Conservation (phyloP, 345 rosid species). For the Citropsis articulata region DNA sequence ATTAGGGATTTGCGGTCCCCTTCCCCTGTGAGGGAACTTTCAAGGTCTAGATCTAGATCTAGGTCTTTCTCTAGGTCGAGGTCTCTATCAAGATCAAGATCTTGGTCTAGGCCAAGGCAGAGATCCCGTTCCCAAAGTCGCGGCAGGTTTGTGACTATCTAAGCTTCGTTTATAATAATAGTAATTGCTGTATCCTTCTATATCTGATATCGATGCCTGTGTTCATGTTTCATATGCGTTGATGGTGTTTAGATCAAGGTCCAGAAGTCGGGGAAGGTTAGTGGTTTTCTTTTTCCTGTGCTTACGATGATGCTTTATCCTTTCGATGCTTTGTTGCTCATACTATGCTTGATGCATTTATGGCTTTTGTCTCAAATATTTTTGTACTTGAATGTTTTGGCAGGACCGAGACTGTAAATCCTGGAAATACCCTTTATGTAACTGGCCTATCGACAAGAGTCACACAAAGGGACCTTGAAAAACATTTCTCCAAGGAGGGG, state of each 20-base stretch:
- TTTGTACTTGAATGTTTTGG: conserved; percentile 3
- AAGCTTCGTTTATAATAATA: conserved; percentile 6
- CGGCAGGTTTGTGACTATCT: conserved; percentile 67
- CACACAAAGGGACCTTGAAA: conserved; percentile 80
- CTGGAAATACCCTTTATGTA: conserved; percentile 88
- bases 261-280: conserved; percentile 84
- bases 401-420: conserved; percentile 52
- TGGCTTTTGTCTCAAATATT: background rate
- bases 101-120: conserved; percentile 64
- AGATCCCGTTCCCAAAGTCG: conserved; percentile 67
- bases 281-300: conserved; percentile 16
- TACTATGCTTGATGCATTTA: background rate
- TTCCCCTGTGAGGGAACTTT: conserved; percentile 64
- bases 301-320: background rate
- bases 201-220: background rate
- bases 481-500: conserved; percentile 97
- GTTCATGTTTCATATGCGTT: conserved; percentile 14
- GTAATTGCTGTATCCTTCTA: background rate
- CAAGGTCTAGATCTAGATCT: conserved; percentile 39
- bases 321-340: background rate
- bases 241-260: conserved; percentile 56
- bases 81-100: conserved; percentile 57
- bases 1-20: conserved; percentile 64
- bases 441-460: conserved; percentile 96
- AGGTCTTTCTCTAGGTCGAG: conserved; percentile 42